A percentile compares a stretch with the other conserved stretches of the same genome.
These are phyloP conservation scores for Begonia masoniana DNA, from an alignment of 306 rosid genomes.

Conservation along the genomic window DNA sequence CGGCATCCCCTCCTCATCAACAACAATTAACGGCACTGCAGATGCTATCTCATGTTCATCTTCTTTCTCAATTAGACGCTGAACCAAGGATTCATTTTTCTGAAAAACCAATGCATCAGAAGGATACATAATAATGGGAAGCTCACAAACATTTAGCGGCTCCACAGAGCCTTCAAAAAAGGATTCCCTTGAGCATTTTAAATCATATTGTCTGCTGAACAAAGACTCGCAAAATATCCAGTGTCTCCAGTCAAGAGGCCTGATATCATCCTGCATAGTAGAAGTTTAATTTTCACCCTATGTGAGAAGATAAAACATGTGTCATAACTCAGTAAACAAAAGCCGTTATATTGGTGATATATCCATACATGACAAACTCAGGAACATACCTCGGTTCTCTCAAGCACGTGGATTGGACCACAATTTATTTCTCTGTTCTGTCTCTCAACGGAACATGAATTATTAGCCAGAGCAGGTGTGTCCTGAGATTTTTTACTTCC, in stretches of 20 bases:
- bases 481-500: slow-evolving; percentile 30
- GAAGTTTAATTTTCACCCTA: slow-evolving; percentile 9
- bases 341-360: neutral
- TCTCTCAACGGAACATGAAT: slow-evolving; percentile 10
- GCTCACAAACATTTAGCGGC: slow-evolving; percentile 45
- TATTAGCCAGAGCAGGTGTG: slow-evolving; percentile 14
- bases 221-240: slow-evolving; percentile 38
- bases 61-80: slow-evolving; percentile 19
- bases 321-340: neutral
- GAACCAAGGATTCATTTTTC: slow-evolving; percentile 22
- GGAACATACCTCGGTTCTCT: slow-evolving; percentile 34
- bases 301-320: slow-evolving; percentile 3
- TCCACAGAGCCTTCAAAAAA: slow-evolving; percentile 34
- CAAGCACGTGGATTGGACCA: slow-evolving; percentile 68
- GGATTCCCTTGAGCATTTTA: slow-evolving; percentile 22
- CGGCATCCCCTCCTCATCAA: slow-evolving; percentile 13
- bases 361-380: slow-evolving; percentile 5
- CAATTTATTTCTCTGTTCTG: slow-evolving; percentile 15
- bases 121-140: slow-evolving; percentile 13
- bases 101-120: slow-evolving; percentile 14
- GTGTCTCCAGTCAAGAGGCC: slow-evolving; percentile 44
- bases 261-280: slow-evolving; percentile 39
- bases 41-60: slow-evolving; percentile 14
- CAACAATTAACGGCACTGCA: slow-evolving; percentile 14
- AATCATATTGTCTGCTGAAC: slow-evolving; percentile 5